Conservation (phyloP, 345 rosid genomes). For the Citrus sinensis region DNA sequence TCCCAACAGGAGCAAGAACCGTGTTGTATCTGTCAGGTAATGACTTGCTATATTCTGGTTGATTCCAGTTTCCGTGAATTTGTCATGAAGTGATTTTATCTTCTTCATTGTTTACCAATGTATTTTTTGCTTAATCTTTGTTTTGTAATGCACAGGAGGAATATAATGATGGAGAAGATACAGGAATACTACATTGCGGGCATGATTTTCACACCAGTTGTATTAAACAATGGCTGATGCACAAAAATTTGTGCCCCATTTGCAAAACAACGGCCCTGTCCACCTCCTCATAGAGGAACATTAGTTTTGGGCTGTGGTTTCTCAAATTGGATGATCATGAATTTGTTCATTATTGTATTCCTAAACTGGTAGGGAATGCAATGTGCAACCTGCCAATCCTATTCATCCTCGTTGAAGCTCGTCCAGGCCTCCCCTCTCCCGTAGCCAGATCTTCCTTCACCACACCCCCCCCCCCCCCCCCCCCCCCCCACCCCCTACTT, state of each 20-base stretch:
- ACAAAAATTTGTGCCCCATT: slow-evolving; percentile 82
- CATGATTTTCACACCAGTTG: slow-evolving; percentile 73
- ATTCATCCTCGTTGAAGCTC: slow-evolving; percentile 3
- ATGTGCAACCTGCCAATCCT: not conserved
- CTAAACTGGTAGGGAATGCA: slow-evolving; percentile 10
- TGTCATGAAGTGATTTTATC: slow-evolving; percentile 29
- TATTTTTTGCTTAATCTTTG: not conserved
- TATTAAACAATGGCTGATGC: slow-evolving; percentile 76
- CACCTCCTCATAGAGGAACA: slow-evolving; percentile 33
- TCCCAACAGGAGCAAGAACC: slow-evolving; percentile 62
- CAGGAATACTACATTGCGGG: slow-evolving; percentile 73
- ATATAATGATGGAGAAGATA: slow-evolving; percentile 54
- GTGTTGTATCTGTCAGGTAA: slow-evolving; percentile 88
- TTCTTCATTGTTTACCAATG: not conserved
- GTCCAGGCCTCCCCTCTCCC: not conserved
- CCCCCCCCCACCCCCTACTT: not conserved
- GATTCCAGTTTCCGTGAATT: slow-evolving; percentile 5
- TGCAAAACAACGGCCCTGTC: slow-evolving; percentile 73
- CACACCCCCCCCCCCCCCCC: too few species aligned
- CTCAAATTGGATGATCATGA: slow-evolving; percentile 3
- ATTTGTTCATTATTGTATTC: slow-evolving; percentile 9
- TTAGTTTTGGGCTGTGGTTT: slow-evolving; percentile 6
- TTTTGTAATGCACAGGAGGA: slow-evolving; percentile 61
- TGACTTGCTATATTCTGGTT: not conserved
- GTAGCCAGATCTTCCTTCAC: not conserved